phyloP scores from a whole-genome alignment of 2,329 filamentous ascomycete species.

The Pezicula carpinea region DNA sequence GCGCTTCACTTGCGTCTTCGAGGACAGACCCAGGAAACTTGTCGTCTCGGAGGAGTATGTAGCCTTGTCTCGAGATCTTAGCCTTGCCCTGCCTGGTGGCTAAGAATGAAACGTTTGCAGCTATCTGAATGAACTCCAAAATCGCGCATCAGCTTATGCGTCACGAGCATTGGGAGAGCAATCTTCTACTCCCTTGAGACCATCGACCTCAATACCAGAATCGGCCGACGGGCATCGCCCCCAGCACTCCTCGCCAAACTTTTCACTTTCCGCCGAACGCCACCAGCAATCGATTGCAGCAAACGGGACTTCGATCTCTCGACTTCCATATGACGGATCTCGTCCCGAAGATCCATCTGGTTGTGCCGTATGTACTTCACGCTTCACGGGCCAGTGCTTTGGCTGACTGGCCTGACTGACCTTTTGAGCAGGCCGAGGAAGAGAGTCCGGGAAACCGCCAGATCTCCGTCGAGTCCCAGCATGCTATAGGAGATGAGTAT shows the following conservation, averaged over 20 bases:
- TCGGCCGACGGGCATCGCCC: not conserved
- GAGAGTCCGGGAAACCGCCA: not conserved
- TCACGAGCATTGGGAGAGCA: not conserved
- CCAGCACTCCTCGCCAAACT: not conserved
- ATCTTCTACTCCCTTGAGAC: not conserved
- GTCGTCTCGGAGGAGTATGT: constrained; percentile 1
- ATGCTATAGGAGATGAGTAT: not conserved
- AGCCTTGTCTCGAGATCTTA: too few species aligned
- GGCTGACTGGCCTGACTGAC: too few species aligned
- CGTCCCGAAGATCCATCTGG: too few species aligned
- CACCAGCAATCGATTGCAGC: not conserved
- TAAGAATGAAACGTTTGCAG: not conserved
- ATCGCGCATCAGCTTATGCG: not conserved
- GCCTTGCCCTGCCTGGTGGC: not conserved
- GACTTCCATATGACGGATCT: not conserved
- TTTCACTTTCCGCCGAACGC: not conserved
- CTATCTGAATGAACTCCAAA: constrained; percentile 1
- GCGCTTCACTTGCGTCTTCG: not conserved
- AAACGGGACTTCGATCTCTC: not conserved
- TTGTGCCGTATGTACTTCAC: too few species aligned
- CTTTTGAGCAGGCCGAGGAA: not conserved
- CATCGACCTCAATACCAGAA: too few species aligned
- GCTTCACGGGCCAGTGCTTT: too few species aligned
- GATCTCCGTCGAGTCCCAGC: not conserved
- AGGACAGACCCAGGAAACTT: constrained; percentile 2